Percentiles rank a stretch among this genome's conserved stretches.
Evolutionary conservation across 2,329 filamentous ascomycete genomes (phyloP).

Genomic region (Sarocladiaceae sp.): DNA sequence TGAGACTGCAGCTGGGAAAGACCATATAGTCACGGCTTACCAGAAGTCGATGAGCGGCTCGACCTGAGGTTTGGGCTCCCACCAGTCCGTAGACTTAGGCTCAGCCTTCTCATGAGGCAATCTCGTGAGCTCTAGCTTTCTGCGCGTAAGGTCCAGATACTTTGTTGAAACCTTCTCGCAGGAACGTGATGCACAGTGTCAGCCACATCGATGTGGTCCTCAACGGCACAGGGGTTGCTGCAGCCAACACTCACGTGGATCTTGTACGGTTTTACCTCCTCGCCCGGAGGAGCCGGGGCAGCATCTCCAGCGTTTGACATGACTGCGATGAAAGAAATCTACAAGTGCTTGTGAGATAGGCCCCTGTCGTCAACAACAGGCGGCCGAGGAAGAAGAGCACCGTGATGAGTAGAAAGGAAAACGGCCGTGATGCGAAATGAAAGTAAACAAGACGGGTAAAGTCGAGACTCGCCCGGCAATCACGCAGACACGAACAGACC

Average conservation of each 20-base stretch:
- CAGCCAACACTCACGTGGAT: slow-evolving; percentile 47
- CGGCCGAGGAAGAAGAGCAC: too few relatives aligned
- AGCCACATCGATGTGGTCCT: slow-evolving; percentile 18
- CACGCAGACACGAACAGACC: not conserved
- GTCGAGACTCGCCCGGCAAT: slow-evolving; percentile 1
- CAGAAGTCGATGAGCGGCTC: slow-evolving; percentile 62
- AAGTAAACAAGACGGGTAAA: slow-evolving; percentile 5
- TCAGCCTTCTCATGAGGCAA: slow-evolving; percentile 52
- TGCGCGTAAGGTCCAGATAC: slow-evolving; percentile 60
- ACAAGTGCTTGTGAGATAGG: too few relatives aligned
- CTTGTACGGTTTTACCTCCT: slow-evolving; percentile 48
- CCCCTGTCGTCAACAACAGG: too few relatives aligned
- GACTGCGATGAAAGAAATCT: not conserved
- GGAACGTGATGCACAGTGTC: slow-evolving; percentile 13
- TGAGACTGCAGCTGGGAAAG: not conserved
- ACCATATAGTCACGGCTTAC: slow-evolving; percentile 36
- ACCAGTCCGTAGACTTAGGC: slow-evolving; percentile 44
- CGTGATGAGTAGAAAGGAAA: too few relatives aligned
- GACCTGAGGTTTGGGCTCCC: slow-evolving; percentile 54
- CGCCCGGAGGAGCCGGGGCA: slow-evolving; percentile 20
- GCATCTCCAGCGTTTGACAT: slow-evolving; percentile 16
- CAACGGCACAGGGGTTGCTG: not conserved
- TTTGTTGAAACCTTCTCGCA: slow-evolving; percentile 53
- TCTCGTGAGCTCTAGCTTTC: slow-evolving; percentile 61
- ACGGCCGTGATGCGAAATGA: too few relatives aligned